Evolutionary conservation across 345 rosid genomes (phyloP), one percentile per base, ranked within the genome.

Genomic region (Linum usitatissimum): DNA sequence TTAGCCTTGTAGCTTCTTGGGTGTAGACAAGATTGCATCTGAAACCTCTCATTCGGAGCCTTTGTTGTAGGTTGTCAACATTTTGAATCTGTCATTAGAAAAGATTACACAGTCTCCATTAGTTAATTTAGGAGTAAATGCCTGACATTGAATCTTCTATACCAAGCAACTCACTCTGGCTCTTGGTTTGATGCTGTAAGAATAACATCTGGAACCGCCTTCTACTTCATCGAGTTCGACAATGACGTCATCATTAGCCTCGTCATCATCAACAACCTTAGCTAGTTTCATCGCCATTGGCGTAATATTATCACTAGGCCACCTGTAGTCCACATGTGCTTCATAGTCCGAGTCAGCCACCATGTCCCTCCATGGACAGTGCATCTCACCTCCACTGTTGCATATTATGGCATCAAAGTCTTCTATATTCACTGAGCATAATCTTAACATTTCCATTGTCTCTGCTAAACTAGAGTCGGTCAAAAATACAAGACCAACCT

Each of bases 381-480:
- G 85, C 76, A 88, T 64, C 67, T 80, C 84, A 68, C 95, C 77
- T 69, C 98, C 98, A 66, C 92, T 88, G 67, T 82, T 91, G 68
- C 96, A 91, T 72, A 84, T 76, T 18, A 88, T 60, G 40, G 95
- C 98, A 65, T 91, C 98, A 62, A 91, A 86, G 67, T 88, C 95
- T 67, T 79, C 84, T 69, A 81, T 67, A 62, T 80, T 86, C 61
- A 88, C 72, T 9, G 76, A 80, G 73, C 83, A 75, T 40, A 65
- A 67, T 70, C 71, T 69, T 63, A 86, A 57, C 42, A 83, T 80
- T 71, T 79, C 81, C 67, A 66, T 70, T 20, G 82, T 83, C 76
- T 88, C 90, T 57, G 66, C 60, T 62, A 88, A 64, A 66, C 84
- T 79, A 55, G 81, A 82, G 57, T 95, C 92, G 18, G 90, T 82